Percentiles rank a stretch among this genome's conserved stretches.
Evolutionary conservation across 176 grass and related monocot species (phyloP).

Genomic region (Hyparrhenia diplandra): DNA sequence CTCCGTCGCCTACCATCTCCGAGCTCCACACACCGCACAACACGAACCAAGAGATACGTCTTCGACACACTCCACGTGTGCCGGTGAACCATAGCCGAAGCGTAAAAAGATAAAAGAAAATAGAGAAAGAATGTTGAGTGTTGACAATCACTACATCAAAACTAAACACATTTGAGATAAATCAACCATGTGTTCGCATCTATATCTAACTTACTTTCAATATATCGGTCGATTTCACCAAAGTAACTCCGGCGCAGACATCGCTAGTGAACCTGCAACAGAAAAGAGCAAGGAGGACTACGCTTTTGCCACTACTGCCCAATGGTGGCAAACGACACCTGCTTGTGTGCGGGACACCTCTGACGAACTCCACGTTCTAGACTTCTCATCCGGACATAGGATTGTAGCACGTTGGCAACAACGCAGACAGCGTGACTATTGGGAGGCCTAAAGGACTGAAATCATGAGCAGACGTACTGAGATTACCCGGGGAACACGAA

Average conservation of each 20-base stretch:
- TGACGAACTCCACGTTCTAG: constrained; percentile 11
- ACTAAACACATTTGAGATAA: no score
- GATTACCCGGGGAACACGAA: background rate
- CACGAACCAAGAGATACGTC: no score
- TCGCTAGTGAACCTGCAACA: background rate
- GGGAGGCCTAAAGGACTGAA: constrained; percentile 24
- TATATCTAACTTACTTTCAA: background rate
- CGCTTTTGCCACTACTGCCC: background rate
- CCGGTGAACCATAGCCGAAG: no score
- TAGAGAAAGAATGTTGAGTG: no score
- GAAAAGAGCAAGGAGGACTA: background rate
- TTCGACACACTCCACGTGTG: no score
- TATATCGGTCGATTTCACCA: background rate
- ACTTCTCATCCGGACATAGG: background rate
- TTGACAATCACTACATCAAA: no score
- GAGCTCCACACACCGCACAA: no score
- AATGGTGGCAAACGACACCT: background rate
- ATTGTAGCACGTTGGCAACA: background rate
- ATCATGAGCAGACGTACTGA: background rate
- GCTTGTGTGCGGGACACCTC: background rate
- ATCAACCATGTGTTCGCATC: no score
- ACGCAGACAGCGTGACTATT: background rate
- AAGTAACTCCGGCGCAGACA: background rate
- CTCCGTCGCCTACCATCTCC: no score
- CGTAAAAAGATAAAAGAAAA: no score